Base-by-base conservation (phyloP, 176 grass and related monocot species). In the Dendrocalamus sinicus region DNA sequence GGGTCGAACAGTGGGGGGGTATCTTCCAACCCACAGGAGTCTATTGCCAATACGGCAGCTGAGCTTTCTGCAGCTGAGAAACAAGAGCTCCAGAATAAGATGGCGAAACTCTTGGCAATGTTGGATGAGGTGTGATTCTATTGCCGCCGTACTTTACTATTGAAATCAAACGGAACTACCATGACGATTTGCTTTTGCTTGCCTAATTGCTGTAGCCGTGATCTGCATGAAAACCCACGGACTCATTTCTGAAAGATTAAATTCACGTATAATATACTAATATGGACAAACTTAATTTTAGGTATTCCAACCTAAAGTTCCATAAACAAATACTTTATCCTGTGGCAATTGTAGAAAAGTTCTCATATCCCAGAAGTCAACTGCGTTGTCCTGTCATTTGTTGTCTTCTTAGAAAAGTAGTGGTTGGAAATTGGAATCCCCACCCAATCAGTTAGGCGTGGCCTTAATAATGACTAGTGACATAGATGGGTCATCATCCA, bases 61-160 rank as follows among this genome's bases (percentile, higher is more conserved):
- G 97, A 99, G 82, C 77, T 99, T 90, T 90, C 90, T 10, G 80
- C 82, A 3, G 91, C 90, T 77, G 97, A 96, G 79, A 99, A 93
- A 81, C 97, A 99, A 82, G 97, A 99, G 73, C 90, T 99, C 76
- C 97, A 96, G 79, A 96, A 94, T 84, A 99, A 96, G 87, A 80
- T 96, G 91, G 86, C 88, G 4, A 94, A 96, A 81, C 92, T 99
- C 45, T 81, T 99, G 67, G 82, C 84, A 5, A 99, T 99, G 97
- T 79, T 96, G 61, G 94, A 96, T 94, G 94, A 99, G 97, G 97
- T 99, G 74, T 53, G 61, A 62, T 11, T 91, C 76, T 67, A 65
- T 73, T 72, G 13, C 47, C 73, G 54, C 83, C 68, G 35, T 50
- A 73, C 23, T 70, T 72, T 68, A 67, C 55, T n/a, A 26, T 78